These are phyloP conservation scores for Stipa capillata DNA, from an alignment of 176 grass and related monocot genomes.

Conservation along the genomic window DNA sequence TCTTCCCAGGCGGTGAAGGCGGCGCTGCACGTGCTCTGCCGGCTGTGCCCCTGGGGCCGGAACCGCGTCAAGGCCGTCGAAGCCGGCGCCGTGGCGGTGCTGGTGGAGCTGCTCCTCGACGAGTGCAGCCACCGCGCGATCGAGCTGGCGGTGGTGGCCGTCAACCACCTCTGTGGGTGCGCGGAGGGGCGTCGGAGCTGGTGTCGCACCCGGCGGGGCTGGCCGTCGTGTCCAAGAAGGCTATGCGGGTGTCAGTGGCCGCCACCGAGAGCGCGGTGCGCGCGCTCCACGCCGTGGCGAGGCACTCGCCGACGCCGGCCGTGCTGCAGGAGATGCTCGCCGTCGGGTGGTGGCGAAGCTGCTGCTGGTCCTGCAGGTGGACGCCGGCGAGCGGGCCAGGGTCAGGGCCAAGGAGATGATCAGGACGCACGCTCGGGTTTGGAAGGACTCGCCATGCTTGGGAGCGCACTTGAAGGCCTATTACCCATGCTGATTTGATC, in stretches of 20 bases:
- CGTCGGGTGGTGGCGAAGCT: constrained; percentile 61
- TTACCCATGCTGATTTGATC: constrained; percentile 32
- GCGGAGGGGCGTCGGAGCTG: constrained; percentile 70
- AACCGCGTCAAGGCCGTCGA: constrained; percentile 64
- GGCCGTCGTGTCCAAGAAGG: constrained; percentile 64
- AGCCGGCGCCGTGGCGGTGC: constrained; percentile 31
- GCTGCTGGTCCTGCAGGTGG: constrained; percentile 46
- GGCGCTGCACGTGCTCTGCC: constrained; percentile 52
- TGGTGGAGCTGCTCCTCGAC: constrained; percentile 65
- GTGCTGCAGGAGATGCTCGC: constrained; percentile 77
- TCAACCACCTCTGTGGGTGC: constrained; percentile 69
- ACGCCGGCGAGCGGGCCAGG: constrained; percentile 15
- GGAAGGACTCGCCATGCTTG: constrained; percentile 77
- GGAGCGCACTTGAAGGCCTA: constrained; percentile 26
- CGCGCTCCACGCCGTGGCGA: constrained; percentile 45
- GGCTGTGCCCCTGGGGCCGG: constrained; percentile 32
- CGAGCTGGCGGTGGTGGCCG: constrained; percentile 47
- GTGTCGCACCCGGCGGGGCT: constrained; percentile 58
- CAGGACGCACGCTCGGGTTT: constrained; percentile 59
- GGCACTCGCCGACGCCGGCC: constrained; percentile 31
- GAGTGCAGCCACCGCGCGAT: constrained; percentile 1
- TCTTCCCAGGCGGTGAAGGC: constrained; percentile 51
- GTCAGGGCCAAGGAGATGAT: constrained; percentile 66
- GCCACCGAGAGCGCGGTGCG: constrained; percentile 53
- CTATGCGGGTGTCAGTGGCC: constrained; percentile 38